Base-by-base conservation (phyloP, 106 monocot species). In the Narthecium ossifragum region DNA sequence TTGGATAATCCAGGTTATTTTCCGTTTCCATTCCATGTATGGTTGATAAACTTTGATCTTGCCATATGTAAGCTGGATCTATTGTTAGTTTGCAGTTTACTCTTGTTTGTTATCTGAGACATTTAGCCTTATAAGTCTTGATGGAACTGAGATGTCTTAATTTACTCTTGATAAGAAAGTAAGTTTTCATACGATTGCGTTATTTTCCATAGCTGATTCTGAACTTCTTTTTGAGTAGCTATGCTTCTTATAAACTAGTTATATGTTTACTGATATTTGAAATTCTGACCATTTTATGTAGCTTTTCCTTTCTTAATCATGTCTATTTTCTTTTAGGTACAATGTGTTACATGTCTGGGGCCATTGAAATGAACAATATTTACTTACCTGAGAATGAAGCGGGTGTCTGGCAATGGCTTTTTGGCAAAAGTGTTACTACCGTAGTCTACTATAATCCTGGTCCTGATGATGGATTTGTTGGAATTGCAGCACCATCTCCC, bases 391-490 rank as follows among this genome's bases (percentile, higher is more conserved):
- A 90, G 50, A 69, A 96, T 68, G 94, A 90, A 36, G 86, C 78
- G 0, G 90, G 90, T 37, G 10, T 84, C 8, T 83, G 82, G 90
- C 90, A 96, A 62, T 90, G 94, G 94, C 53, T 96, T 72, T 85
- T 96, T 70, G 90, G 89, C 27, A 90, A 80, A 71, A 81, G 73
- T 55, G 54, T 77, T 26, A 70, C 70, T 28, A 96, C 78, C 62
- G 72, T 76, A 23, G 63, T 86, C 53, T 54, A 90, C 60, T 82
- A 57, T 23, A 96, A 96, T 69, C 10, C 73, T 80, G 90, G 78
- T 29, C 31, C 70, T 38, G 76, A 65, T 51, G 80, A 86, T 81
- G 94, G 94, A 32, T 96, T 71, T 77, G 83, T 96, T 70, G 94
- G 89, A 47, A 84, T 96, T 73, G 68, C 90, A 29, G 84, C 94